phyloP scores from a whole-genome alignment of 1,284 basidiomycete genomes.

The Trametes polyzona region DNA sequence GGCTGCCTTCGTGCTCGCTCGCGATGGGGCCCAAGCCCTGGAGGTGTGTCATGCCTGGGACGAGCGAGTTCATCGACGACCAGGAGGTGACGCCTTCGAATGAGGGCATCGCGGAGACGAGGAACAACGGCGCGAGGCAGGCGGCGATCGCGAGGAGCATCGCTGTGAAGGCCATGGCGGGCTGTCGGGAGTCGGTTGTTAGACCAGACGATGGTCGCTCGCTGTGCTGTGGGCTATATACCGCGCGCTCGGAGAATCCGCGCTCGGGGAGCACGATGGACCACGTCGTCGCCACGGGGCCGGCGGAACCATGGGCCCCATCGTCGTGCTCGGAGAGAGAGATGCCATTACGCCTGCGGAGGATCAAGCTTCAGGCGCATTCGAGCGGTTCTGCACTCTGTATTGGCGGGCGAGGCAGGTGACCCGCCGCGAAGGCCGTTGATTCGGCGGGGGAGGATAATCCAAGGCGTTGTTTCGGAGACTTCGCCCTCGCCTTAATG shows the following conservation, averaged over 20 bases:
- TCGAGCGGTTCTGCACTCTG: background rate
- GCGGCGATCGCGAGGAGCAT: constrained; percentile 28
- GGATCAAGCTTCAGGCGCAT: background rate
- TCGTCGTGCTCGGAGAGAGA: constrained; percentile 2
- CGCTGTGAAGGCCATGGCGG: constrained; percentile 19
- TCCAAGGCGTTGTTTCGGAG: constrained; percentile 36
- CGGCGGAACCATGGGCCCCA: constrained; percentile 18
- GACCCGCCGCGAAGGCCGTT: constrained; percentile 4
- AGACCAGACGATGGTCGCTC: background rate
- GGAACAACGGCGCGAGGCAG: constrained; percentile 25
- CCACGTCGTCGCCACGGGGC: constrained; percentile 21
- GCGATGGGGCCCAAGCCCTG: constrained; percentile 45
- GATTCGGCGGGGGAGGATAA: constrained; percentile 30
- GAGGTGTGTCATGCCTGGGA: constrained; percentile 51
- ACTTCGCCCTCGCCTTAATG: background rate
- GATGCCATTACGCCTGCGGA: constrained; percentile 15
- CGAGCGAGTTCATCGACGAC: constrained; percentile 48
- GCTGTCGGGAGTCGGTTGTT: background rate
- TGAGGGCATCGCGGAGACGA: constrained; percentile 46
- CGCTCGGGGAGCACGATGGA: constrained; percentile 5
- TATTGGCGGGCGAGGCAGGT: constrained; percentile 14
- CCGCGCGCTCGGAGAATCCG: constrained; percentile 17
- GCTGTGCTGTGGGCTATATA: constrained; percentile 12
- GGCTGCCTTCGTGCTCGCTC: constrained; percentile 9
- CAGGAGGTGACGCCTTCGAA: constrained; percentile 49